Conservation (phyloP, 1,139 yeast genomes). For the Magnusiomyces tetraspermus region DNA sequence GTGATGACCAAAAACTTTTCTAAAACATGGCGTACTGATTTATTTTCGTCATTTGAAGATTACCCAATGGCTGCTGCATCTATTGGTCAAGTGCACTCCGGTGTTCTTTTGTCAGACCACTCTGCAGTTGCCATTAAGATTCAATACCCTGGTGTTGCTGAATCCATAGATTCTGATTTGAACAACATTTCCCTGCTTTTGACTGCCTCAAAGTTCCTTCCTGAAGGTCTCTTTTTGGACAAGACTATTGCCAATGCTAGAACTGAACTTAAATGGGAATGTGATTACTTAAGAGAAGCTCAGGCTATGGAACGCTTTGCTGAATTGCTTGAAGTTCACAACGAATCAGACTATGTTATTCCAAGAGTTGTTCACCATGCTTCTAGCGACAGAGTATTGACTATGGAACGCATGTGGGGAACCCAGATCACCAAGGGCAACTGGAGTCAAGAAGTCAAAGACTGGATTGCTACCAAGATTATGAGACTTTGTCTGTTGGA, state of each 20-base stretch:
- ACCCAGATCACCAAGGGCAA: conserved; percentile 69
- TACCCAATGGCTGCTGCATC: conserved; percentile 96
- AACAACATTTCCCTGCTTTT: conserved; percentile 71
- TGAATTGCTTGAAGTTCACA: conserved; percentile 40
- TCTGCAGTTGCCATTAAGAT: conserved; percentile 90
- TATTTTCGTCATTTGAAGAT: conserved; percentile 68
- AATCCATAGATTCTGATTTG: conserved; percentile 86
- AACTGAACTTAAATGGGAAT: conserved; percentile 91
- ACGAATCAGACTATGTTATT: conserved; percentile 64
- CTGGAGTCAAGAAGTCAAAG: conserved; percentile 61
- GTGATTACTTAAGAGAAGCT: conserved; percentile 91
- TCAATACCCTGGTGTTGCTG: conserved; percentile 96
- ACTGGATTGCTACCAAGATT: conserved; percentile 76
- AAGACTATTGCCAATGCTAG: conserved; percentile 90
- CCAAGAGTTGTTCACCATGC: conserved; percentile 73
- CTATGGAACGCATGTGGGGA: conserved; percentile 87
- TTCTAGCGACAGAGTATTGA: conserved; percentile 74
- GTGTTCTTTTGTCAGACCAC: conserved; percentile 46
- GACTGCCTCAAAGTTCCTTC: conserved; percentile 79
- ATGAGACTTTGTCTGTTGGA: conserved; percentile 83
- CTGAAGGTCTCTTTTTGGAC: conserved; percentile 86
- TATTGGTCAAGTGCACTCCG: conserved; percentile 92
- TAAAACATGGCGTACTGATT: conserved; percentile 58
- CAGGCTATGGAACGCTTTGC: conserved; percentile 62
- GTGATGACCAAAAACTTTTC: conserved; percentile 73